A percentile compares a stretch with the other conserved stretches of the same genome.
phyloP scores from a whole-genome alignment of 2,329 filamentous ascomycete genomes.

The Aureobasidium sp. region DNA sequence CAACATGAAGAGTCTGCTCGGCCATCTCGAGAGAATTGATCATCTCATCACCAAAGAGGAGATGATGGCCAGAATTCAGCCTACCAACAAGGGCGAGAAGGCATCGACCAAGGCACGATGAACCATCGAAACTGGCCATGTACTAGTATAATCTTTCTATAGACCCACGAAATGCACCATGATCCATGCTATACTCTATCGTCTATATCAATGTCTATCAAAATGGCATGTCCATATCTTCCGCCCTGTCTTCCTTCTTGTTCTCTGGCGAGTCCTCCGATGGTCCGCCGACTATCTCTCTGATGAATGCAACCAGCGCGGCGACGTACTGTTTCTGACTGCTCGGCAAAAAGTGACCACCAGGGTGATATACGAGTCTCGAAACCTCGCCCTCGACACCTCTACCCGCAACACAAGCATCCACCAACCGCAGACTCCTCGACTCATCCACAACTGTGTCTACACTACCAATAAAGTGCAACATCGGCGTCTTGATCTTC shows the following conservation, averaged over 20 bases:
- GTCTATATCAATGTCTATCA: slow-evolving; percentile 30
- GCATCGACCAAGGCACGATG: slow-evolving; percentile 42
- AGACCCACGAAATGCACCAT: slow-evolving; percentile 22
- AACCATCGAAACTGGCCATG: slow-evolving; percentile 2
- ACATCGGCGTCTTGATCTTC: slow-evolving; percentile 76
- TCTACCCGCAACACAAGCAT: slow-evolving; percentile 62
- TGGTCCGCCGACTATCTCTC: slow-evolving; percentile 51
- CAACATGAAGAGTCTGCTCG: slow-evolving; percentile 95
- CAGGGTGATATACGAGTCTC: slow-evolving; percentile 77
- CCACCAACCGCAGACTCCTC: slow-evolving; percentile 72
- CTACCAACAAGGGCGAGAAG: slow-evolving; percentile 55
- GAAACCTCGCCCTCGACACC: slow-evolving; percentile 39
- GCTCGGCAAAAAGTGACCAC: slow-evolving; percentile 88
- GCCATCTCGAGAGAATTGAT: slow-evolving; percentile 89
- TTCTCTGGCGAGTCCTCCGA: slow-evolving; percentile 35
- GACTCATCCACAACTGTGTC: slow-evolving; percentile 90
- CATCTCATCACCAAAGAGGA: slow-evolving; percentile 99
- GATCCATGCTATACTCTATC: slow-evolving; percentile 11
- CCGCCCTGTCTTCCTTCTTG: slow-evolving; percentile 61
- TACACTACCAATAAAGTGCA: slow-evolving; percentile 85
- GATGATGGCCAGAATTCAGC: slow-evolving; percentile 99
- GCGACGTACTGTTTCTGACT: slow-evolving; percentile 82
- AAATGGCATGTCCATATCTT: slow-evolving; percentile 77
- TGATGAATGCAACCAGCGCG: slow-evolving; percentile 78
- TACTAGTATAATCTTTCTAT: slow-evolving; percentile 17